Evolutionary conservation across 2,329 filamentous ascomycete species (phyloP), one percentile per base, ranked within the genome.

Genomic region (Neonectria punicea): DNA sequence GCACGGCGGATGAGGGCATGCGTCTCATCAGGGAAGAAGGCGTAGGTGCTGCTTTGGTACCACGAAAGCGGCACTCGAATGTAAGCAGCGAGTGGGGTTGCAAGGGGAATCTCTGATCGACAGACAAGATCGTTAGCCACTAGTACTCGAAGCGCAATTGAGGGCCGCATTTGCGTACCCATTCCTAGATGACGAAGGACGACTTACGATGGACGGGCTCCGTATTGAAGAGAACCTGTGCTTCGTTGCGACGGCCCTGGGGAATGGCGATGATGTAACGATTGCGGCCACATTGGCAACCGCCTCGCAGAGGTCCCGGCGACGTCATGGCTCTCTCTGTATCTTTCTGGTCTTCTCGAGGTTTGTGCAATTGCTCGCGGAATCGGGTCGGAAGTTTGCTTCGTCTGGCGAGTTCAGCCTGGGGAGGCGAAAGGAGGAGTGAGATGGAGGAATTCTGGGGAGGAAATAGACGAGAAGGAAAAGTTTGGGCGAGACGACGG

Each of bases 211-310:
- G 92, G 43, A 85, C 82, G 61, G 85, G 83, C 64, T 88, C 87
- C 41, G 90, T 89, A 78, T 93, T 91, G 77, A 97, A 96, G 67
- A 93, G 87, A 22, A 97, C 88, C 70, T 89, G 86, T 16, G 90
- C 89, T 55, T 85, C 80, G 36, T 88, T 81, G 43, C 82, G 79
- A 44, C 86, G 82, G 71, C 84, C 80, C 20, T 83, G 78, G 1
- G 93, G 93, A 25, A 95, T 85, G 50, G 87, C 81, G 70, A 97
- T 89, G 63, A 89, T 85, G 80, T 97, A 97, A 75, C 90, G 86
- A 75, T 96, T 97, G 66, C 94, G 89, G 62, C 94, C 93, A 79
- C 94, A 98, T 58, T 91, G 90, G 82, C 94, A 97, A 69, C 90
- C 88, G 73, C 94, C 94, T 69, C 87, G 89, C 62, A 97, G 85